Evolutionary conservation across 805 yeast species (phyloP), one percentile per base, ranked within the genome.

Genomic region (Cyberlindnera misumaiensis): DNA sequence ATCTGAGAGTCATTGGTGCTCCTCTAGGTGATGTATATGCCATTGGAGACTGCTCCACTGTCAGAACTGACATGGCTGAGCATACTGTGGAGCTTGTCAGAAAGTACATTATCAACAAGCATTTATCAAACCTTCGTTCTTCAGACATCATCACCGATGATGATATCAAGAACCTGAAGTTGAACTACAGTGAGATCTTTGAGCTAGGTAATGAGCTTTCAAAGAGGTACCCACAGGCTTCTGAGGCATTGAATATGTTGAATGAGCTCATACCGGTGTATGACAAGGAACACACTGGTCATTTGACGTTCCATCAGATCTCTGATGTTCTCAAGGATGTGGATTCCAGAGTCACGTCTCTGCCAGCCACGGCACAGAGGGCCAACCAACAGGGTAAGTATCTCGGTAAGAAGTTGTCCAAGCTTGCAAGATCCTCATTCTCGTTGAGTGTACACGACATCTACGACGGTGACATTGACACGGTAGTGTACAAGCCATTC

Each of bases 301-400:
- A 66, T n/a, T 58, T 80, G 36, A 64, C 68, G 13, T 70, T 76
- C 46, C 64, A 66, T 34, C 80, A 79, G 44, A 64, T 80, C 26
- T 61, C 72, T 22, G 59, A 62, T 11, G 53, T 77, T 43, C 58
- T 80, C 44, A 63, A 68, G 39, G 75, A 73, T 39, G 71, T 77
- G 20, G 83, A 80, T 52, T 66, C 75, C 13, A 74, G 76, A 56
- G 75, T 79, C 41, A 77, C 83, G 5, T 75, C 83, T 3, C 58
- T 80, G 47, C 86, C 87, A 4, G 83, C 85, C 8, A 80, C 86
- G 9, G 86, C 86, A 9, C 87, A 80, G 63, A 68, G 85, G 41
- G 85, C 86, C 3, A 67, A 72, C 46, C 87, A 80, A 57, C 87
- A 80, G 58, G 87, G 87, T 44, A 65, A 67, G 41, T 80, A 80